A percentile compares a stretch with the other conserved stretches of the same genome.
These are phyloP conservation scores for Ceratocystis albifundus DNA, from an alignment of 2,329 filamentous ascomycete genomes.

Conservation along the genomic window DNA sequence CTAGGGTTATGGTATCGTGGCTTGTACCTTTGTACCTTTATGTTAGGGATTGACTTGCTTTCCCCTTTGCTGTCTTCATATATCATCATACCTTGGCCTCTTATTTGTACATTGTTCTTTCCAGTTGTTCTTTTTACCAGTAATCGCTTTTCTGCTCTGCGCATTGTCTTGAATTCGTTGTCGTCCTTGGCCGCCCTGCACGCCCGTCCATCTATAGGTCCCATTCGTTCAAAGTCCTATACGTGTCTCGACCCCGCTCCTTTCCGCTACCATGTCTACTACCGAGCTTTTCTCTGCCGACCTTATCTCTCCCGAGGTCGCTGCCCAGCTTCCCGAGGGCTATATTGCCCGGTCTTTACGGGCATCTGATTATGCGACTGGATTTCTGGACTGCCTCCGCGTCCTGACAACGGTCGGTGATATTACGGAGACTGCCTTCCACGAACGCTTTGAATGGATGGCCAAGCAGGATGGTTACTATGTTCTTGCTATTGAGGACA, in stretches of 20 bases:
- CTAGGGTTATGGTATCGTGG: neutral
- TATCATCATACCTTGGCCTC: neutral
- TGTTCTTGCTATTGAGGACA: conserved; percentile 72
- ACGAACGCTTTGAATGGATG: conserved; percentile 75
- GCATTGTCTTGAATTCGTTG: no score
- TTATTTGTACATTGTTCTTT: neutral
- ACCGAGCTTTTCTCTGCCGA: conserved; percentile 53
- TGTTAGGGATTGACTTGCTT: neutral
- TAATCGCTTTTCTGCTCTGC: no score
- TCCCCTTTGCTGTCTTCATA: neutral
- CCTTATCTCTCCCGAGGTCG: conserved; percentile 67
- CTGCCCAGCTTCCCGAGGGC: conserved; percentile 60
- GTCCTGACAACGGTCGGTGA: conserved; percentile 91
- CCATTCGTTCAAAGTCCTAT: no score
- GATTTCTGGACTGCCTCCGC: conserved; percentile 82
- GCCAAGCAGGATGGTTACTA: conserved; percentile 66
- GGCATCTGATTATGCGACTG: conserved; percentile 62
- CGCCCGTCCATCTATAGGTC: neutral
- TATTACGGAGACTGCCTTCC: conserved; percentile 61
- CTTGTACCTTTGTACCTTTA: neutral
- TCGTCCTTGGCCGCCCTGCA: neutral
- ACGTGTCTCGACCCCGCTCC: neutral
- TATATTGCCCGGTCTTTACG: conserved; percentile 75
- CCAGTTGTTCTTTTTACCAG: no score
- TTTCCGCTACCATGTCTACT: conserved; percentile 7